Conservation (phyloP, 148 eudicot genomes). For the Rhododendron williamsianum region DNA sequence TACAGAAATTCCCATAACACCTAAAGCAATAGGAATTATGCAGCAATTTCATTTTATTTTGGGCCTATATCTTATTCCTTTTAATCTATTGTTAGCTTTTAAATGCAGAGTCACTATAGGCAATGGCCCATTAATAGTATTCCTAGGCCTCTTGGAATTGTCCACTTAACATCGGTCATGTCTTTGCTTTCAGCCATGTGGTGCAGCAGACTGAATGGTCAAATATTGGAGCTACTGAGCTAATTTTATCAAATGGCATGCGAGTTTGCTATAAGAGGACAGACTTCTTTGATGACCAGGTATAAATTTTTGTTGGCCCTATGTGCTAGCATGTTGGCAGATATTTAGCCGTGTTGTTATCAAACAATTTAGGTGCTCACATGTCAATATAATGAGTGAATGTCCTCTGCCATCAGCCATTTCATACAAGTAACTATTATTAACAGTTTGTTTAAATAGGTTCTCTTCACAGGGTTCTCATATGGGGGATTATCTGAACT, state of each 20-base stretch:
- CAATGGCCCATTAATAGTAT: background rate
- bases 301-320: conserved; percentile 16
- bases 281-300: conserved; percentile 91
- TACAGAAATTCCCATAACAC: background rate
- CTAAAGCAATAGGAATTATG: background rate
- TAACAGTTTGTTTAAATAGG: conserved; percentile 44
- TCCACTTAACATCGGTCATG: background rate
- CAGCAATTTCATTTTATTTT: background rate
- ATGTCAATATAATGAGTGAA: background rate
- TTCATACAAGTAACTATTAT: conserved; percentile 17
- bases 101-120: background rate
- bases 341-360: background rate
- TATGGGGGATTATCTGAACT: conserved; percentile 91
- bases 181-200: conserved; percentile 44
- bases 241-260: conserved; percentile 80
- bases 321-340: background rate
- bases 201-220: conserved; percentile 54
- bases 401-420: background rate
- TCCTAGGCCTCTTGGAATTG: background rate
- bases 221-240: conserved; percentile 64
- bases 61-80: background rate
- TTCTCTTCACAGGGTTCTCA: conserved; percentile 78
- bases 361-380: background rate
- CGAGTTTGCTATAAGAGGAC: conserved; percentile 85
- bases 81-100: background rate